Base-by-base conservation (phyloP, 495 filamentous ascomycete species). In the Xylaria flabelliformis region DNA sequence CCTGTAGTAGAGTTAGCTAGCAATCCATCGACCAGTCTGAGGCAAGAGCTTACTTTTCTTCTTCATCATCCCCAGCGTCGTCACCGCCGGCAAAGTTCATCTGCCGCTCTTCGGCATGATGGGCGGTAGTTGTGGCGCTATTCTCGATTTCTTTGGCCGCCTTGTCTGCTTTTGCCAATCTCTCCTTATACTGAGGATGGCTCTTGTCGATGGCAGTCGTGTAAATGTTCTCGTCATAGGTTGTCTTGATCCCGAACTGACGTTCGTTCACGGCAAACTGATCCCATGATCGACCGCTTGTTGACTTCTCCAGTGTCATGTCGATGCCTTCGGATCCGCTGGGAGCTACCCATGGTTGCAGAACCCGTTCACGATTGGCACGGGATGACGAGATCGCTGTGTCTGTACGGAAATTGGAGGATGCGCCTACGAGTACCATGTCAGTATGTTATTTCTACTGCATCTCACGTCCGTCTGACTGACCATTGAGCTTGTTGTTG, bases 211-310 rank as follows among this genome's bases (percentile, higher is more conserved):
- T 93, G 12, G 87, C 83, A 24, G 95, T 98, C 12, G 97, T 99
- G 79, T 99, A 99, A 59, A 95, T 89, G 75, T 91, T 93, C 80
- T 98, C 97, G 74, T 98, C 91, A 78, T 97, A 98, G 74, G 92
- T 92, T 21, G 90, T 94, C 81, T 89, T 93, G 46, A 95, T 81
- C 10, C 96, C 96, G 78, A 97, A 98, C 4, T 93, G 89, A 44
- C 90, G 87, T 80, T 97, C 91, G 74, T 99, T 98, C 53, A 86
- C 89, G 76, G 93, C 92, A 75, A 99, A 99, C 79, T 99, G 96
- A 79, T 99, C 94, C 96, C 96, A 99, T 24, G 76, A 66, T 64
- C 85, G 88, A 6, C 80, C 79, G 24, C 79, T 75, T 1, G 74
- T 70, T 44, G 84, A 74, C 41, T 83, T 87, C 74, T 97, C 94